Evolutionary conservation across 2,329 filamentous ascomycete species (phyloP).

Genomic region (Cadophora sp.): DNA sequence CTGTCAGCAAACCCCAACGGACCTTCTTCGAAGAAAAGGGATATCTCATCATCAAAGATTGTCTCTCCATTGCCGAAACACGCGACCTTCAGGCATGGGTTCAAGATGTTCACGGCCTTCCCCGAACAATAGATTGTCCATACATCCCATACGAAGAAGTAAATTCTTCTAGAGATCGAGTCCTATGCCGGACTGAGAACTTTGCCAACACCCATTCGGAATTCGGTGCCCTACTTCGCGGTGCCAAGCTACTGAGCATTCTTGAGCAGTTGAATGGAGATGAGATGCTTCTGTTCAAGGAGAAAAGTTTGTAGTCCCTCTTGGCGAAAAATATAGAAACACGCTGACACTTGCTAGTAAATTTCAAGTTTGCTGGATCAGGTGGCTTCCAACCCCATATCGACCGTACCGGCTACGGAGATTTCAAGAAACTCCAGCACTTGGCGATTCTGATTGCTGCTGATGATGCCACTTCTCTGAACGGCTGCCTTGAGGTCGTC

Average conservation of each 20-base stretch:
- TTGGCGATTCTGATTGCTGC: slow-evolving; percentile 47
- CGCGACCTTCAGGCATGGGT: slow-evolving; percentile 43
- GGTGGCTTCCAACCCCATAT: slow-evolving; percentile 48
- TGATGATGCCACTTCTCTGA: slow-evolving; percentile 44
- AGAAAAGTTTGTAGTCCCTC: slow-evolving; percentile 38
- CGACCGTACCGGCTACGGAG: slow-evolving; percentile 47
- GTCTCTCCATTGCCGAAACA: slow-evolving; percentile 38
- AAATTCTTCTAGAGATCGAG: slow-evolving; percentile 44
- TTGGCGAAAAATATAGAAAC: neutral
- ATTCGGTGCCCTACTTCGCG: slow-evolving; percentile 42
- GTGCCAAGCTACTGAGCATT: slow-evolving; percentile 40
- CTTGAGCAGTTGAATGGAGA: slow-evolving; percentile 43
- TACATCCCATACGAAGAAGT: slow-evolving; percentile 48
- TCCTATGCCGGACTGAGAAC: slow-evolving; percentile 47
- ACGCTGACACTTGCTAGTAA: slow-evolving; percentile 35
- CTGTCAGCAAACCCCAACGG: neutral
- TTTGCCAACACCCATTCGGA: slow-evolving; percentile 44
- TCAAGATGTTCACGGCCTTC: slow-evolving; percentile 47
- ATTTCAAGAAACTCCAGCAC: slow-evolving; percentile 47
- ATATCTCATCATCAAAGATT: slow-evolving; percentile 42
- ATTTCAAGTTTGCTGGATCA: slow-evolving; percentile 47
- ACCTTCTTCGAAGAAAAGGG: slow-evolving; percentile 42
- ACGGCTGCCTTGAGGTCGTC: slow-evolving; percentile 47
- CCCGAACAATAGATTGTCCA: slow-evolving; percentile 38
- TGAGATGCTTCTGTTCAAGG: slow-evolving; percentile 48